Conservation (phyloP, 345 rosid genomes). For the Combretum micranthum region DNA sequence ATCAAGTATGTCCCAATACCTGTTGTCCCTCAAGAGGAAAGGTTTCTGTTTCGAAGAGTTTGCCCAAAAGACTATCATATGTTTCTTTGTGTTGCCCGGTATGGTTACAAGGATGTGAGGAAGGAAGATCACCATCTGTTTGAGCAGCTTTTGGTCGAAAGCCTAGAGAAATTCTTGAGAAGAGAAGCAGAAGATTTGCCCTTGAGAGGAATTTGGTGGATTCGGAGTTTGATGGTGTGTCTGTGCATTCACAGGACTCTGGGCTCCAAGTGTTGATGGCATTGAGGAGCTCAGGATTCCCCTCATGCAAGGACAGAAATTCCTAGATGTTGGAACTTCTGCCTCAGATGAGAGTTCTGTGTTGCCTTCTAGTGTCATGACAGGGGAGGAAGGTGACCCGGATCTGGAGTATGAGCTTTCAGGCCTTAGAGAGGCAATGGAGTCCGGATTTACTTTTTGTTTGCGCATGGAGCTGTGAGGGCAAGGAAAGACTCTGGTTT, state of each 20-base stretch:
- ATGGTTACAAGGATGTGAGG: slow-evolving; percentile 83
- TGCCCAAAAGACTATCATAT: slow-evolving; percentile 94
- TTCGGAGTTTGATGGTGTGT: slow-evolving; percentile 35
- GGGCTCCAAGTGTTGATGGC: slow-evolving; percentile 6
- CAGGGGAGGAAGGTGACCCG: slow-evolving; percentile 63
- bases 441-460: slow-evolving; percentile 75
- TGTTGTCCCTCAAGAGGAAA: slow-evolving; percentile 79
- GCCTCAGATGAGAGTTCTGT: slow-evolving; percentile 17
- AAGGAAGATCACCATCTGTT: slow-evolving; percentile 80
- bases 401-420: slow-evolving; percentile 78
- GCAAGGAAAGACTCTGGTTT: slow-evolving; percentile 70
- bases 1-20: slow-evolving; percentile 95
- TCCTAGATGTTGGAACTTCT: slow-evolving; percentile 25
- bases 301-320: slow-evolving; percentile 40
- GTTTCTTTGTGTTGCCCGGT: slow-evolving; percentile 82
- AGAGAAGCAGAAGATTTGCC: slow-evolving; percentile 73
- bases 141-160: slow-evolving; percentile 73
- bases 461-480: slow-evolving; percentile 72
- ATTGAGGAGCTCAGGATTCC: slow-evolving; percentile 57
- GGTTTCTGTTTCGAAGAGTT: slow-evolving; percentile 81
- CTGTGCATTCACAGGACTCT: slow-evolving; percentile 24
- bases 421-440: slow-evolving; percentile 71
- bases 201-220: slow-evolving; percentile 49
- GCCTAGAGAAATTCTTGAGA: slow-evolving; percentile 76
- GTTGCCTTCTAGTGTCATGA: slow-evolving; percentile 46